Base-by-base conservation (phyloP, 306 rosid genomes). In the Casuarina cunninghamiana region DNA sequence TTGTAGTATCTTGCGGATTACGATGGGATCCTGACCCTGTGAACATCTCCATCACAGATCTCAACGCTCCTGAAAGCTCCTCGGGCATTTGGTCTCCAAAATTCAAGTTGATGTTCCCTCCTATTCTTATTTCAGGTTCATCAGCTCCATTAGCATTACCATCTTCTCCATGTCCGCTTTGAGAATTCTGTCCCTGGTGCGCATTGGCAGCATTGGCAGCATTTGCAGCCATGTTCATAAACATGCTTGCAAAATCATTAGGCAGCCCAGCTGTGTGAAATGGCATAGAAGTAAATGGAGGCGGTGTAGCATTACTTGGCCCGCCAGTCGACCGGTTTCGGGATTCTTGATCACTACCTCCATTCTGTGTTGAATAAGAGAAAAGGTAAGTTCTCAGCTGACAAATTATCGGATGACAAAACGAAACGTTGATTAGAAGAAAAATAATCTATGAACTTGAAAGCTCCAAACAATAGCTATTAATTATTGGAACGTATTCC, bases 41-140 rank as follows among this genome's bases (percentile, higher is more conserved):
- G 17, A 91, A 87, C 91, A 92, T 87, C 71, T 87, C 91, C 93
- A 92, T 88, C 84, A 91, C 65, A 51, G 91, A 83, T 76, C 90
- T 85, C 62, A 95, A 73, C 60, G 90, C 88, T 17, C 95, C 93
- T 2, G 85, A 19, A 54, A 95, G 53, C 4, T 88, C 89, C 87
- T 85, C 91, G 3, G 96, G 94, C 81, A 92, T 83, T 75, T 89
- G 87, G 1, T 84, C 89, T 32, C 87, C 93, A 21, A 91, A 43
- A 85, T 89, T 87, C 54, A 94, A 43, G 82, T 78, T 85, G 60
- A 88, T 48, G 80, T 83, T 83, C 21, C 89, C 86, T 9, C 87
- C 93, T 26, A 77, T 66, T 73, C 81, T 77, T 48, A 89, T 69
- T 78, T 80, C 89, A 0, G 93, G 88, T 57, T 90, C 93, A 44